Conservation (phyloP, 306 rosid genomes). For the Castanospermum australe region DNA sequence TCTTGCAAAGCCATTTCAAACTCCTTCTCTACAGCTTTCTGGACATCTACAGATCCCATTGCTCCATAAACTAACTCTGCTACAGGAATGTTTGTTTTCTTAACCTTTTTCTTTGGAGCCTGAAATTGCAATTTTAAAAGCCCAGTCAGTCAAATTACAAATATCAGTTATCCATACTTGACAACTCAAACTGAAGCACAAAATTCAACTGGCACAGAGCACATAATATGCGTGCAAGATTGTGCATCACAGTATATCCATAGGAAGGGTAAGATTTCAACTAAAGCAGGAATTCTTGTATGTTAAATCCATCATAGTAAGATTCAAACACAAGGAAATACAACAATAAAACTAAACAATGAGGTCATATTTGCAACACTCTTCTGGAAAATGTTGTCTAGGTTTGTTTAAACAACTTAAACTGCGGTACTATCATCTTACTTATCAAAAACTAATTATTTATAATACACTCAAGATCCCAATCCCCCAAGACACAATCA, state of each 20-base stretch:
- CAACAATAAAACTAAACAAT: background rate
- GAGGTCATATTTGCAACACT: background rate
- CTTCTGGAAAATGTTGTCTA: background rate
- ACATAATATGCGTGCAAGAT: background rate
- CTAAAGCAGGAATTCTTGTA: background rate
- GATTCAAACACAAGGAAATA: background rate
- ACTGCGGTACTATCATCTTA: background rate
- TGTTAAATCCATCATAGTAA: background rate
- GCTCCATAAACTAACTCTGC: slow-evolving; percentile 81
- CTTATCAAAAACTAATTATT: background rate
- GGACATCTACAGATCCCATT: slow-evolving; percentile 56
- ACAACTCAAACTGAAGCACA: background rate
- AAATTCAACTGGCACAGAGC: background rate
- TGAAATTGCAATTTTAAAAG: slow-evolving; percentile 43
- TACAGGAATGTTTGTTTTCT: slow-evolving; percentile 67
- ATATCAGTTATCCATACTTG: background rate
- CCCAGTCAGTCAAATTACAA: slow-evolving; percentile 13
- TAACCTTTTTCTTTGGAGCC: slow-evolving; percentile 85
- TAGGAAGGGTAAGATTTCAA: background rate
- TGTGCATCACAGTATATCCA: background rate
- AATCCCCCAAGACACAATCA: background rate
- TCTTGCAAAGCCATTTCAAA: slow-evolving; percentile 99
- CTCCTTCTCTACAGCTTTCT: slow-evolving; percentile 86
- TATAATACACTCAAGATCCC: background rate
- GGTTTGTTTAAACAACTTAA: background rate